These are phyloP conservation scores for Coemansia sp. DNA, from an alignment of 192 early-diverging fungal genomes.

Conservation along the genomic window DNA sequence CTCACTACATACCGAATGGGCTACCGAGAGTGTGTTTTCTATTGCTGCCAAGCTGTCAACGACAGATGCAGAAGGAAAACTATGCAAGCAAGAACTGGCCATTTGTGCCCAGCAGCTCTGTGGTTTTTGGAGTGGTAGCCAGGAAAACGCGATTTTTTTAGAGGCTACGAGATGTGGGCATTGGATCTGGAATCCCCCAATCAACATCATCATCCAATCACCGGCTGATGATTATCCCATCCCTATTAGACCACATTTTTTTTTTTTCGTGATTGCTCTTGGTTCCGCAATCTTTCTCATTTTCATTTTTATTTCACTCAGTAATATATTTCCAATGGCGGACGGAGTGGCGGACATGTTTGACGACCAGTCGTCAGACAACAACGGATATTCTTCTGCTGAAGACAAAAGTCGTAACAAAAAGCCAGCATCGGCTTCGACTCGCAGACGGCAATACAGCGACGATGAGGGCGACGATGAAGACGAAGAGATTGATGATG, in stretches of 20 bases:
- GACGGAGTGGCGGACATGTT: conserved; percentile 73
- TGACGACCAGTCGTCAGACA: conserved; percentile 73
- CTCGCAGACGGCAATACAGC: conserved; percentile 32
- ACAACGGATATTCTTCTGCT: conserved; percentile 47
- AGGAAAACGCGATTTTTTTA: no score
- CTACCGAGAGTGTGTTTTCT: no score
- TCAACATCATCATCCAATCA: not conserved
- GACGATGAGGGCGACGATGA: conserved; percentile 27
- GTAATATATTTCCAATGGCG: conserved; percentile 34
- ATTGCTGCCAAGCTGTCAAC: no score
- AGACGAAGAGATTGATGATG: conserved; percentile 45
- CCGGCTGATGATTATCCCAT: not conserved
- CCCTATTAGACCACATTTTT: not conserved
- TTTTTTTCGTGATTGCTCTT: not conserved
- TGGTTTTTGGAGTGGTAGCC: no score
- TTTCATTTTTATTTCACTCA: not conserved
- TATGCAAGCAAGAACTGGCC: no score
- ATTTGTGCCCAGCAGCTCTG: no score
- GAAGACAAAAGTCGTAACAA: conserved; percentile 14
- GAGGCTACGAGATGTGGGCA: not conserved
- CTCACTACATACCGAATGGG: no score
- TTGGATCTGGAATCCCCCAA: not conserved
- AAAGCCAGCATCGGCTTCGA: conserved; percentile 6
- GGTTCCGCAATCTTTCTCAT: not conserved
- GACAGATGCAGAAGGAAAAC: no score